Percentiles rank a stretch among this genome's conserved stretches.
Conservation (phyloP, 495 filamentous ascomycete species). For the Penicillium coffeae region DNA sequence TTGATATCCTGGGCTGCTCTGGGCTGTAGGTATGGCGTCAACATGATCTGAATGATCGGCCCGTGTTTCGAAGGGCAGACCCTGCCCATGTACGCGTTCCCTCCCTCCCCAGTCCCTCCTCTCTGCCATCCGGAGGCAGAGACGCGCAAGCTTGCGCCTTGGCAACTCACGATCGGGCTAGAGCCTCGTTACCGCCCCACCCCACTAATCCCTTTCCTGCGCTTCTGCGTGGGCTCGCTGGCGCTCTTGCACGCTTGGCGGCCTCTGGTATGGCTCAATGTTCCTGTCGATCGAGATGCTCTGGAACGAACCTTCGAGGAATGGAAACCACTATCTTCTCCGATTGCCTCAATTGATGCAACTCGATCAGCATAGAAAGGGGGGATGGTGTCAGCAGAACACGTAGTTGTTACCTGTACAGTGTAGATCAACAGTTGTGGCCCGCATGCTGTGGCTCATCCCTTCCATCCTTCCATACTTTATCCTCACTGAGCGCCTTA, state of each 20-base stretch:
- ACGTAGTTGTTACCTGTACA: neutral
- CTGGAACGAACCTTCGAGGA: neutral
- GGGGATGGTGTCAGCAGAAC: neutral
- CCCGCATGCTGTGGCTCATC: neutral
- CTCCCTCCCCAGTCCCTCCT: conserved; percentile 8
- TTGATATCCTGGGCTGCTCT: no score
- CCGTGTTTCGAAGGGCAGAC: conserved; percentile 5
- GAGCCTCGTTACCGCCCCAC: conserved; percentile 24
- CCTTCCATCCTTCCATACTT: neutral
- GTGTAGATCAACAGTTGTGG: neutral
- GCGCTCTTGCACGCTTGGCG: no score
- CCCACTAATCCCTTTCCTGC: conserved; percentile 18
- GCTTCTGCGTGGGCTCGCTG: neutral
- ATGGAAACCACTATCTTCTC: no score
- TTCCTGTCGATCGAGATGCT: conserved; percentile 19
- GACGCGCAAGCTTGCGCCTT: conserved; percentile 49
- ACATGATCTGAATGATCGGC: conserved; percentile 17
- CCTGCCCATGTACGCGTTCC: conserved; percentile 14
- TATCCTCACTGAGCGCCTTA: no score
- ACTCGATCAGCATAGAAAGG: no score
- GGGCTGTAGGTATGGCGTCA: conserved; percentile 9
- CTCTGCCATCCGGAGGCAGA: conserved; percentile 27
- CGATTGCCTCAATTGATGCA: no score
- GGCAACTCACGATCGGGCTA: conserved; percentile 39
- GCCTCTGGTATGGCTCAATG: conserved; percentile 18